These are phyloP conservation scores for Cercospora janseana DNA, from an alignment of 2,329 filamentous ascomycete species.

Conservation along the genomic window DNA sequence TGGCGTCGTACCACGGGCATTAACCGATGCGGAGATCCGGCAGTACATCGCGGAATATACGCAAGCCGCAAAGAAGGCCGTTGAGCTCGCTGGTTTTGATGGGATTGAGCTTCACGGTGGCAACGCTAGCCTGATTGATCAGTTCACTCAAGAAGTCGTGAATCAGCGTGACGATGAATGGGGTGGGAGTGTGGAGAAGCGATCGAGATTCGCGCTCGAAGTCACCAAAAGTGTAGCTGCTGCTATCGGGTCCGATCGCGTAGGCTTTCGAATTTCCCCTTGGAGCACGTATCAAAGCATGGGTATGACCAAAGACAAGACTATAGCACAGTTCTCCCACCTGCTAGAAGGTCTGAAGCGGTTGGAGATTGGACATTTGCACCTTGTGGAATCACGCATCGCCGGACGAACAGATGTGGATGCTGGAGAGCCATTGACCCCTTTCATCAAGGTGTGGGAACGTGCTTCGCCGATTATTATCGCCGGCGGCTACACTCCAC, in stretches of 20 bases:
- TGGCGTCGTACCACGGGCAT: constrained; percentile 35
- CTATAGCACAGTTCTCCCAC: constrained; percentile 62
- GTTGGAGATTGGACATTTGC: constrained; percentile 59
- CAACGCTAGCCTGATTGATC: constrained; percentile 58
- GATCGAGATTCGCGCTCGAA: constrained; percentile 54
- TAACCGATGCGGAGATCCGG: constrained; percentile 40
- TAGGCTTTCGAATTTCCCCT: constrained; percentile 59
- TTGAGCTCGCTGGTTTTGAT: constrained; percentile 56
- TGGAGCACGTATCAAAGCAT: constrained; percentile 58
- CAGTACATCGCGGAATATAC: constrained; percentile 42
- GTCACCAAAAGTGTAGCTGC: constrained; percentile 52
- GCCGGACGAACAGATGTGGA: constrained; percentile 44
- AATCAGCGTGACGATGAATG: constrained; percentile 55
- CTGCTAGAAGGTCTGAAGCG: constrained; percentile 53
- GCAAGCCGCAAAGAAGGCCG: constrained; percentile 46
- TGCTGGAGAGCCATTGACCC: constrained; percentile 35
- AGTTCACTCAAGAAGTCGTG: constrained; percentile 61
- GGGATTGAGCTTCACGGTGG: constrained; percentile 55
- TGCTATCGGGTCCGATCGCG: constrained; percentile 53
- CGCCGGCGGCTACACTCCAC: constrained; percentile 45
- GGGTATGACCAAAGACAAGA: constrained; percentile 55
- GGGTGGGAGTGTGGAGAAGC: constrained; percentile 51
- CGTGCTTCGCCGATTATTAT: constrained; percentile 50
- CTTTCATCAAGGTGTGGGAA: constrained; percentile 43
- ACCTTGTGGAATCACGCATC: constrained; percentile 57